Conservation (phyloP, 2,329 filamentous ascomycete genomes). For the Trichoderma afroharzianum region DNA sequence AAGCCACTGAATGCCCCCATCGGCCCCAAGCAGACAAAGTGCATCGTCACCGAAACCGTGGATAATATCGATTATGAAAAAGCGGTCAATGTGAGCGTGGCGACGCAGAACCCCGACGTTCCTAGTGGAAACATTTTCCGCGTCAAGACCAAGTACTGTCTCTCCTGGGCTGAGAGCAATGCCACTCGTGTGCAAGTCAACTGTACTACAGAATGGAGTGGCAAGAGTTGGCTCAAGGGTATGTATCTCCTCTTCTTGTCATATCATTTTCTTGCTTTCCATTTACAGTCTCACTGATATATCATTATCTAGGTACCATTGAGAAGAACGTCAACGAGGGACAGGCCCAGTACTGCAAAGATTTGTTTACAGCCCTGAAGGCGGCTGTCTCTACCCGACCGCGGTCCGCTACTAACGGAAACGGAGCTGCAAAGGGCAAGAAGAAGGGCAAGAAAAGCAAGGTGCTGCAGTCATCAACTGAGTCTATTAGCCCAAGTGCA, state of each 20-base stretch:
- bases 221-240: conserved; percentile 98
- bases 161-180: conserved; percentile 88
- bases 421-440: conserved; percentile 53
- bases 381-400: conserved; percentile 66
- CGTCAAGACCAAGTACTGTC: conserved; percentile 90
- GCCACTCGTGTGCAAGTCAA: conserved; percentile 81
- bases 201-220: conserved; percentile 90
- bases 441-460: conserved; percentile 57
- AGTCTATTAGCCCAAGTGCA: conserved; percentile 38
- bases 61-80: conserved; percentile 85
- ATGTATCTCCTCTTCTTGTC: conserved; percentile 27
- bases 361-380: conserved; percentile 71
- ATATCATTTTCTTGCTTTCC: neutral
- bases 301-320: conserved; percentile 67
- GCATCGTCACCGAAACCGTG: conserved; percentile 80
- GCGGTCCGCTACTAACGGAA: conserved; percentile 44
- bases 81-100: conserved; percentile 74
- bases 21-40: conserved; percentile 92
- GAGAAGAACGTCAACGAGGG: conserved; percentile 94
- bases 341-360: conserved; percentile 77
- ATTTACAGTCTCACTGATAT: conserved; percentile 29
- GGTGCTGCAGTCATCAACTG: conserved; percentile 43
- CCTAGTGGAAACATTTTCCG: conserved; percentile 89
- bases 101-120: conserved; percentile 89
- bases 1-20: conserved; percentile 83